phyloP scores from a whole-genome alignment of 2,329 filamentous ascomycete genomes.

The Ilyonectria sp. region DNA sequence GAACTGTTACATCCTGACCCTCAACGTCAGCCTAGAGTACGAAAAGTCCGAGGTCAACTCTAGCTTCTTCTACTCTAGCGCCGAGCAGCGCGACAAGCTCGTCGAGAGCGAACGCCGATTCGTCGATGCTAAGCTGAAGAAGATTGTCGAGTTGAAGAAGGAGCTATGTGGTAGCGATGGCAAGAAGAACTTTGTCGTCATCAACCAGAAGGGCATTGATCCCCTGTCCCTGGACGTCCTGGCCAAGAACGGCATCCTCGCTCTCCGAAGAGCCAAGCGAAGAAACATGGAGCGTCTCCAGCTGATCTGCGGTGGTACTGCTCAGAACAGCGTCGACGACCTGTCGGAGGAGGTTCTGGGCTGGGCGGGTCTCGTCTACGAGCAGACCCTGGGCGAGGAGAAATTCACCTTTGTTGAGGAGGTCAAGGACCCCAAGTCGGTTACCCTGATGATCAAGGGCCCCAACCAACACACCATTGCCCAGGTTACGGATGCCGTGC shows the following conservation, averaged over 20 bases:
- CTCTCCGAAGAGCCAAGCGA: conserved; percentile 93
- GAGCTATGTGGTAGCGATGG: conserved; percentile 93
- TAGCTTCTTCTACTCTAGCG: conserved; percentile 97
- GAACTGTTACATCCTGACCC: conserved; percentile 93
- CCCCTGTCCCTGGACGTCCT: conserved; percentile 95
- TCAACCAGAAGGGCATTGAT: conserved; percentile 99
- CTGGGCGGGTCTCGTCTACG: conserved; percentile 97
- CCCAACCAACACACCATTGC: conserved; percentile 97
- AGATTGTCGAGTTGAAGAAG: conserved; percentile 98
- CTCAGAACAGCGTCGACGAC: conserved; percentile 98
- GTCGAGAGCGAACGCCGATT: conserved; percentile 97
- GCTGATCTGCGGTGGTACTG: conserved; percentile 89
- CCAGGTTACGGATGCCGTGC: conserved; percentile 96
- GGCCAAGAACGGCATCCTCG: conserved; percentile 98
- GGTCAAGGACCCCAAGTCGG: conserved; percentile 98
- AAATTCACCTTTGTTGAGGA: conserved; percentile 99
- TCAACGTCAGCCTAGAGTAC: conserved; percentile 98
- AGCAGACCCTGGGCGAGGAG: conserved; percentile 97
- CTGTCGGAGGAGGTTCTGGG: conserved; percentile 89
- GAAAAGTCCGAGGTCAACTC: conserved; percentile 99
- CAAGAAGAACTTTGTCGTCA: conserved; percentile 96
- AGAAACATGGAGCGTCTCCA: conserved; percentile 99
- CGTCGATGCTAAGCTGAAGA: conserved; percentile 95
- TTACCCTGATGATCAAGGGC: conserved; percentile 97
- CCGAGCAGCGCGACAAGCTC: conserved; percentile 96